Base-by-base conservation (phyloP, 1,284 basidiomycete species). In the Meripilus lineatus region DNA sequence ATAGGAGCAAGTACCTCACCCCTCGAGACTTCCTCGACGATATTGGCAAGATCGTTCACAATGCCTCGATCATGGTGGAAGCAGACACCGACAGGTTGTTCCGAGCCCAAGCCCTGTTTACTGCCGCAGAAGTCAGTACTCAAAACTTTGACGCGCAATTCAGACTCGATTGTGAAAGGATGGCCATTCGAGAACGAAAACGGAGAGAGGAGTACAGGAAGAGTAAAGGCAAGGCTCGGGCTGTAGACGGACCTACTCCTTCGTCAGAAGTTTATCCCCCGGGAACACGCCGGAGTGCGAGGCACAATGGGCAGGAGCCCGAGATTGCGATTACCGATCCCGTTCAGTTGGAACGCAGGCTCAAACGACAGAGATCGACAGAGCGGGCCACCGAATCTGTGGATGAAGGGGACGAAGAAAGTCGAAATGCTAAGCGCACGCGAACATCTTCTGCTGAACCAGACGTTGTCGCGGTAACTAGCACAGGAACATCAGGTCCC, bases 31-130 rank as follows among this genome's bases (percentile, higher is more conserved):
- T 99, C 68, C 74, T 97, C 7, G 81, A 84, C 33, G 96, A 98
- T 58, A 75, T 98, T 42, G 72, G 76, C 40, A 88, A 88, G 65
- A 97, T 99, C 49, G 87, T 94, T 17, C 80, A 86, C 53, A 99
- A 99, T 54, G 89, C 95, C 0, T 71, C 79, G 36, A 71, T 79
- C 26, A 74, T 79, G 32, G 63, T 71, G 20, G 56, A 79, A 38
- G 75, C 83, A 49, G 93, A 98, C 59, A 63, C 70, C 7, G 95
- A 95, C 8, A 72, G 88, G 30, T 64, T 90, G 24, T 77, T 81
- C 56, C 86, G 87, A 53, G 89, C 96, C 0, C 84, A 91, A 50
- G 88, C 93, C 42, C 92, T 99, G 92, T 78, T 84, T 47, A 93
- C 84, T 23, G 82, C 92, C 36, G 79, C 92, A 0, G 77, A 90